These are phyloP conservation scores for Cydonia oblonga DNA, from an alignment of 331 rosid genomes.

Conservation along the genomic window DNA sequence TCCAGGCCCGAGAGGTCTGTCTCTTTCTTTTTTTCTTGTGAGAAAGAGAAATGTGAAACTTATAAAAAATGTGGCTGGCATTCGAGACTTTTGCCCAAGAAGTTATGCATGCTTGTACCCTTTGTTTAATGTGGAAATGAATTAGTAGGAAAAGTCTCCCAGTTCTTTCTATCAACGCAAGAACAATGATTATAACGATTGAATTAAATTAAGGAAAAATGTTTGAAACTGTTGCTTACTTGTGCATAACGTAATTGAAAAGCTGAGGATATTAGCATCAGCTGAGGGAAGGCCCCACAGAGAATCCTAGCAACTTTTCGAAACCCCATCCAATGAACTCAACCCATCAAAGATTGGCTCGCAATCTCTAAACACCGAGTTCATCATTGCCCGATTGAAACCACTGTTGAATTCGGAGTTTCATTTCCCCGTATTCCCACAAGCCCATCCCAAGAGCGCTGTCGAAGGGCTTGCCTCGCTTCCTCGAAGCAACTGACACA, in stretches of 20 bases:
- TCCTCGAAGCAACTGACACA: slow-evolving; percentile 19
- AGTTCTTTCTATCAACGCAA: too few species aligned
- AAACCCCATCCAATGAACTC: slow-evolving; percentile 27
- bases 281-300: slow-evolving; percentile 35
- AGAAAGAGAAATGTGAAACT: too few species aligned
- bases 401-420: not conserved
- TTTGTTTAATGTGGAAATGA: not conserved
- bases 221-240: too few species aligned
- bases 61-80: not conserved
- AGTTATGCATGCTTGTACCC: not conserved
- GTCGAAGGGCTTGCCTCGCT: slow-evolving; percentile 22
- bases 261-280: slow-evolving; percentile 27
- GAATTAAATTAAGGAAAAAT: too few species aligned
- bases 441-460: slow-evolving; percentile 22
- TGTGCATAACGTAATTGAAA: not conserved
- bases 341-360: slow-evolving; percentile 30
- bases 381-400: slow-evolving; percentile 38
- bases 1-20: too few species aligned
- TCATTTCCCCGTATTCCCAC: slow-evolving; percentile 16
- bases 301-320: slow-evolving; percentile 23
- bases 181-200: too few species aligned
- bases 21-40: too few species aligned
- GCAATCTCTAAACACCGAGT: slow-evolving; percentile 23
- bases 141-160: not conserved
- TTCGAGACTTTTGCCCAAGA: too few species aligned